Conservation (phyloP, 139 green algal species). For the Tetradesmus lagerheimii region DNA sequence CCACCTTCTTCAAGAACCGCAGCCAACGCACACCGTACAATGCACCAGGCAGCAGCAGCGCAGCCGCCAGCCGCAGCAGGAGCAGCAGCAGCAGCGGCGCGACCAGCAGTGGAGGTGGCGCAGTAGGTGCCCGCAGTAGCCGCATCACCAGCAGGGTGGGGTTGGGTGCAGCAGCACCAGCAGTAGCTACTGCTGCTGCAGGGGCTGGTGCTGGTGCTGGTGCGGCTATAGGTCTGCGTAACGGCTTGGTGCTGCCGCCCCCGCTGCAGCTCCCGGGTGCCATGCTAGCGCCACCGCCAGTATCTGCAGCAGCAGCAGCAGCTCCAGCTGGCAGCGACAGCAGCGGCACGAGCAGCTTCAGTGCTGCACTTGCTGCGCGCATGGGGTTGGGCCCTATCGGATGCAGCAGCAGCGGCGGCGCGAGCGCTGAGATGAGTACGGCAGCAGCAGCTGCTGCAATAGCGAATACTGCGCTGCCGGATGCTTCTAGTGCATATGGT, state of each 20-base stretch:
- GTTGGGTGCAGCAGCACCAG: too few relatives aligned
- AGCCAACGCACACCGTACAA: slow-evolving; percentile 23
- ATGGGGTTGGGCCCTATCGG: not conserved
- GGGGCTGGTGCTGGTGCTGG: too few relatives aligned
- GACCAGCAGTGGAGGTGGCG: not conserved
- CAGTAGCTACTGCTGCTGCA: not conserved
- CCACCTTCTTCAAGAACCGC: slow-evolving; percentile 35
- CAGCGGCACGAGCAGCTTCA: not conserved
- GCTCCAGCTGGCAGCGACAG: not conserved
- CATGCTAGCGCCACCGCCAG: not conserved
- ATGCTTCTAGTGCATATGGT: not conserved
- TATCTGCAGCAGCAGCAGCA: not conserved
- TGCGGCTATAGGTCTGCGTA: not conserved
- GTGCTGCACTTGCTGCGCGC: not conserved
- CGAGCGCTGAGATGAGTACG: not conserved
- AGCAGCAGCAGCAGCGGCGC: slow-evolving; percentile 21
- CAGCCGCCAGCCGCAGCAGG: not conserved
- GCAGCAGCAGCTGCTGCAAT: not conserved
- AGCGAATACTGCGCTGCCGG: not conserved
- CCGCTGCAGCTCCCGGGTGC: not conserved
- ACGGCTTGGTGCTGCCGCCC: not conserved
- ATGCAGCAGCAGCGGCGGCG: not conserved
- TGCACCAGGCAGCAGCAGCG: not conserved
- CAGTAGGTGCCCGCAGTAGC: not conserved
- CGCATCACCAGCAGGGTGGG: not conserved